phyloP scores from a whole-genome alignment of 2,329 filamentous ascomycete species.

The Daldinia eschscholtzii region DNA sequence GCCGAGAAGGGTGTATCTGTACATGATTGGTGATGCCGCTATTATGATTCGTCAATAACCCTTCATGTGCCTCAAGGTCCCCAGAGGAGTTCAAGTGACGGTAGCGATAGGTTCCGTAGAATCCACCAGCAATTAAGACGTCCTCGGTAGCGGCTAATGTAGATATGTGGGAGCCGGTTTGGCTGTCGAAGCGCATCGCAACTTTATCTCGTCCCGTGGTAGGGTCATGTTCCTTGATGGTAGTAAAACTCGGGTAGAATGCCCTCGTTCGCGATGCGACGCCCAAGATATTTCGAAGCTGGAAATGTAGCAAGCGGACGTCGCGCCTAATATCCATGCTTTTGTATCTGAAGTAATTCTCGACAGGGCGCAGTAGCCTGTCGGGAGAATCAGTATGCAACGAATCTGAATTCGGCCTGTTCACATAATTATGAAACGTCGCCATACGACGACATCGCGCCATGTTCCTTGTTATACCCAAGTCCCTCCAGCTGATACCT shows the following conservation, averaged over 20 bases:
- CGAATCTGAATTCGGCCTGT: conserved; percentile 61
- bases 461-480: conserved; percentile 63
- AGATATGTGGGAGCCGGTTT: conserved; percentile 59
- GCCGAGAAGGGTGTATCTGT: conserved; percentile 67
- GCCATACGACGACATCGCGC: conserved; percentile 62
- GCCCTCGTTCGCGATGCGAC: conserved; percentile 66
- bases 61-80: conserved; percentile 56
- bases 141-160: conserved; percentile 66
- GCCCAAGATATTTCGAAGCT: conserved; percentile 72
- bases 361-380: conserved; percentile 54
- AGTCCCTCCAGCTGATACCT: conserved; percentile 67
- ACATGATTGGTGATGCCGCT: conserved; percentile 76
- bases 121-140: conserved; percentile 70
- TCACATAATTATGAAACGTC: conserved; percentile 71
- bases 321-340: conserved; percentile 67
- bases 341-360: conserved; percentile 70
- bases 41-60: conserved; percentile 61
- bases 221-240: conserved; percentile 67
- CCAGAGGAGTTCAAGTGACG: conserved; percentile 59
- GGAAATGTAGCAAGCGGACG: conserved; percentile 72
- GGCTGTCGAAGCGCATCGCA: conserved; percentile 60
- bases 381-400: conserved; percentile 54
- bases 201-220: conserved; percentile 60
- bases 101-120: conserved; percentile 68
- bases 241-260: conserved; percentile 67